Evolutionary conservation across 148 eudicot species (phyloP), one percentile per base, ranked within the genome.

Genomic region (Rhododendron ferrugineum): DNA sequence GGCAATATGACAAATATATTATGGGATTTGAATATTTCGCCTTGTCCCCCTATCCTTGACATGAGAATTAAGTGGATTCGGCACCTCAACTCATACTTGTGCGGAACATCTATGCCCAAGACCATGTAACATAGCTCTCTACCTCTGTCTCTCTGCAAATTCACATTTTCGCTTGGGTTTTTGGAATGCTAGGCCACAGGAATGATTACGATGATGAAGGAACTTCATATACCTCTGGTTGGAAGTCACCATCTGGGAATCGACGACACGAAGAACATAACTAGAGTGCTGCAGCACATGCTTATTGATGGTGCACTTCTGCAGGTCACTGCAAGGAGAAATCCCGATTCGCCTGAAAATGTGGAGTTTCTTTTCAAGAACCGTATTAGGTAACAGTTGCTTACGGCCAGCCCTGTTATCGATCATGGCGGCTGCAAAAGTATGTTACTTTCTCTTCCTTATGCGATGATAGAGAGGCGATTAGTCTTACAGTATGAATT

Each of bases 241-340:
- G 99, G 99, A 90, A 95, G 95, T 87, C 99, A 95, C 92, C 99
- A 97, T 88, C 92, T 97, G 22, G 99, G 98, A 20, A 94, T 97
- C 6, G 99, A 97, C 72, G 99, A 97, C 84, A 85, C 99, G 11
- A 94, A 92, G 87, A 97, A 97, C 90, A 94, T 95, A 82, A 83
- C 98, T 4, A 91, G 92, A 82, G 98, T 97, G 52, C 81, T 97
- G 86, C 98, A 91, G 81, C 94, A 86, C 80, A 90, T 97, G 98
- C 88, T 97, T 40, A 88, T 79, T 32, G 98, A 97, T 81, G 99
- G 99, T 64, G 99, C 98, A 18, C 52, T 90, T 42, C 37, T 97
- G 89, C 90, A 93, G 62, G 90, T 97, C 52, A 94, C 98, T 23
- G 99, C 99, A 10, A 89, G 88, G 87, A 92, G 96, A 88, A 79